Base-by-base conservation (phyloP, 2,329 filamentous ascomycete species). In the Curvularia lunata region DNA sequence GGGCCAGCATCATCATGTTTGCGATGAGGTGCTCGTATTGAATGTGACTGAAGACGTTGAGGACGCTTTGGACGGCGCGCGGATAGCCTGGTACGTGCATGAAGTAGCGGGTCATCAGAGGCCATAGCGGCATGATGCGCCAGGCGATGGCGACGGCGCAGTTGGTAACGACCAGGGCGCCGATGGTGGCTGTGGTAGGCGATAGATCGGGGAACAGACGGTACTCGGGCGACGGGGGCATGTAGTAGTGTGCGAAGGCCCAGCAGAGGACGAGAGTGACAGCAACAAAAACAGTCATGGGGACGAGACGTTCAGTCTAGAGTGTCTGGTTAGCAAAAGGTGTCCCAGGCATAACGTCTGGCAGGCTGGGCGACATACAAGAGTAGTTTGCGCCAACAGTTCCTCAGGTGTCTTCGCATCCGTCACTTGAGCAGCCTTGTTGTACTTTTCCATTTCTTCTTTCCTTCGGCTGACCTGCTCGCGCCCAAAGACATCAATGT, bases 11-110 rank as follows among this genome's bases (percentile, higher is more conserved):
- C 8, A 83, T 65, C 84, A 91, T 87, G 76, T 94, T 94, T 41
- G 81, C 71, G 23, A 81, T 19, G 2, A 77, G 54, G 55, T 95
- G 91, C 46, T 75, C 68, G 18, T 87, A 63, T 3, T 75, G 78
- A 52, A 89, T 85, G 78, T 95, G 91, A 19, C 87, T 90, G 78
- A 92, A 91, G 48, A 85, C 79, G 64, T 86, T 85, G 32, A 86
- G 85, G 27, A 94, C 68, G 60, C 91, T 75, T 61, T 84, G 83
- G 19, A 86, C 56, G 4, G 89, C 83, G 61, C 83, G 83, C 8
- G 90, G 89, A 50, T 86, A 86, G 6, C 86, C 73, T 10, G 73
- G 74, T 8, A 71, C 65, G 52, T 75, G 70, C 67, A 72, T 73
- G 62, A 75, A 73, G 78, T 89, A 89, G 61, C 81, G 85, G 77